Evolutionary conservation across 23 red algal genomes (phyloP).

Genomic region (Gracilaria vermiculophylla): DNA sequence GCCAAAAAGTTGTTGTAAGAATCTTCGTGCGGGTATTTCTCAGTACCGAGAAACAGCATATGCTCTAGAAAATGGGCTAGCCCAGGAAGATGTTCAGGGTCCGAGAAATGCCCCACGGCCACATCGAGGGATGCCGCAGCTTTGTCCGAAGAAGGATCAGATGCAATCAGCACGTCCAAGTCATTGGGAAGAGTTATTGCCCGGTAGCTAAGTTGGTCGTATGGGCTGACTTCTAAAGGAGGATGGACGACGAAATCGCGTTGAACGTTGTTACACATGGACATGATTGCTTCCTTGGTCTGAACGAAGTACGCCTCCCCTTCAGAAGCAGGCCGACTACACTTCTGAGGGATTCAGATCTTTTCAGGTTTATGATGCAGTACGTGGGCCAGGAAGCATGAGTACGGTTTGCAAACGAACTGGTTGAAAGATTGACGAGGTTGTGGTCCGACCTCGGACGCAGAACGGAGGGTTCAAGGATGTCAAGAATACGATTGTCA

Average conservation of each 20-base stretch:
- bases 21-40: slow-evolving; percentile 87
- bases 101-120: slow-evolving; percentile 72
- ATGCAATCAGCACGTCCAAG: slow-evolving; percentile 75
- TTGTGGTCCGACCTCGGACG: no score
- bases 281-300: not conserved
- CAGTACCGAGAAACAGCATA: slow-evolving; percentile 95
- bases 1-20: slow-evolving; percentile 85
- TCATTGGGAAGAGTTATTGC: slow-evolving; percentile 70
- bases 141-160: slow-evolving; percentile 74
- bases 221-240: slow-evolving; percentile 55
- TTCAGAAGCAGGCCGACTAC: not conserved
- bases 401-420: no score
- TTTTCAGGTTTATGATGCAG: not conserved
- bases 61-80: slow-evolving; percentile 95
- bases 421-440: not conserved
- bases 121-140: slow-evolving; percentile 89
- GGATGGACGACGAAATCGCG: slow-evolving; percentile 16
- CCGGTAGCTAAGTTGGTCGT: slow-evolving; percentile 80
- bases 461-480: no score
- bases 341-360: not conserved
- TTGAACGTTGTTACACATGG: not conserved
- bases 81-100: slow-evolving; percentile 73
- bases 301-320: not conserved
- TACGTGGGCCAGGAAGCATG: no score
- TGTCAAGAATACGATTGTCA: no score